Conservation (phyloP, 179 eudicot genomes). For the Silene vulgaris region DNA sequence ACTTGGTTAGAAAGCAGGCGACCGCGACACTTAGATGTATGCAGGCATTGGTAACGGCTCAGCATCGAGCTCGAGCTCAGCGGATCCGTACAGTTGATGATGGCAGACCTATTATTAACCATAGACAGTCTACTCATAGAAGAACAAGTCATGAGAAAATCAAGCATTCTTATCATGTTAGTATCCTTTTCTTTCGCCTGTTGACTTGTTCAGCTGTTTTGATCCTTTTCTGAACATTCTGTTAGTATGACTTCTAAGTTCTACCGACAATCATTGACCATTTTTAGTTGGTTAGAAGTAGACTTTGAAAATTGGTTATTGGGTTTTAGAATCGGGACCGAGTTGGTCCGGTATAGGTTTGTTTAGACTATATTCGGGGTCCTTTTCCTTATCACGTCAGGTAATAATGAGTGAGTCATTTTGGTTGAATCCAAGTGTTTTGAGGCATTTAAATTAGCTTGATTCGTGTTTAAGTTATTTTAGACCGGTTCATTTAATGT, state of each 20-base stretch:
- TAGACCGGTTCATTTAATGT: too few relatives aligned
- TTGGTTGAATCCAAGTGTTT: too few relatives aligned
- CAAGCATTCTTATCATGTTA: slow-evolving; percentile 50
- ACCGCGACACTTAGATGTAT: slow-evolving; percentile 78
- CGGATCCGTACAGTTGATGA: slow-evolving; percentile 50
- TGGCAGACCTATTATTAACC: slow-evolving; percentile 24
- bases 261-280: background rate
- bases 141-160: slow-evolving; percentile 40
- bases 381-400: too few relatives aligned
- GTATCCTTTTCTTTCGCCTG: slow-evolving; percentile 16
- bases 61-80: slow-evolving; percentile 79
- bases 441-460: too few relatives aligned
- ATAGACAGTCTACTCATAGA: slow-evolving; percentile 42
- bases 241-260: background rate
- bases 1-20: slow-evolving; percentile 79
- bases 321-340: background rate
- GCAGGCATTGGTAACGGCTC: slow-evolving; percentile 76
- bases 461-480: too few relatives aligned
- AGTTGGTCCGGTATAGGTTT: background rate
- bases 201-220: background rate
- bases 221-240: background rate
- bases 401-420: too few relatives aligned
- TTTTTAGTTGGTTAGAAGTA: background rate
- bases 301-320: background rate
- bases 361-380: too few relatives aligned